Base-by-base conservation (phyloP, 192 early-diverging fungal genomes). In the Linnemannia elongata region DNA sequence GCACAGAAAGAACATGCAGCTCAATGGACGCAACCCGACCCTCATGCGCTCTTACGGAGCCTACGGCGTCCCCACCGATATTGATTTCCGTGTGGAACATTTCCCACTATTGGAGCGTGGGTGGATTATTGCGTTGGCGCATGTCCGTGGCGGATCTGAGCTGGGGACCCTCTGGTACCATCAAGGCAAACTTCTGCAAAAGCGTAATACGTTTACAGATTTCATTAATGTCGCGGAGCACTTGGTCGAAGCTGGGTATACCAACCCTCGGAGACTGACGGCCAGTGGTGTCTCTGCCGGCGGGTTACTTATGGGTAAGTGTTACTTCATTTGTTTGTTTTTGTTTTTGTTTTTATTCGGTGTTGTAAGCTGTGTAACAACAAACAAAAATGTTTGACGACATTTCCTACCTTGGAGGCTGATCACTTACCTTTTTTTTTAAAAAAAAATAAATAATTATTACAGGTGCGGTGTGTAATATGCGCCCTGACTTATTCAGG, bases 41-140 rank as follows among this genome's bases (percentile, higher is more conserved):
- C 77, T 97, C 60, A 86, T 97, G 77, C 93, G 95, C 18, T 93
- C 93, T 0, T 97, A 97, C 74, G 96, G 96, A 24, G 95, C 96
- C 33, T 97, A 97, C 81, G 96, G 96, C 20, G 90, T 92, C 2
- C 91, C 94, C 2, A 91, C 94, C 7, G 95, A 96, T 69, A 92
- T 94, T 13, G 95, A 96, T 77, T 97, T 97, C 69, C 91, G 94
- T 35, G 82, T 96, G 24, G 93, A 96, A 66, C 89, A 95, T 54
- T 92, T 97, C 36, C 93, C 96, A 49, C 86, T 97, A 7, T 77
- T 97, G 63, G 94, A 94, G 55, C 89, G 96, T 54, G 96, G 96
- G 4, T 97, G 96, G 94, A 87, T 94, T 20, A 94, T 95, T 83
- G 96, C 95, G 0, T 80, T 97, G 72, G 95, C 96, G 38, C 96